Conservation (phyloP, 495 filamentous ascomycete genomes). For the Sordaria brevicollis region DNA sequence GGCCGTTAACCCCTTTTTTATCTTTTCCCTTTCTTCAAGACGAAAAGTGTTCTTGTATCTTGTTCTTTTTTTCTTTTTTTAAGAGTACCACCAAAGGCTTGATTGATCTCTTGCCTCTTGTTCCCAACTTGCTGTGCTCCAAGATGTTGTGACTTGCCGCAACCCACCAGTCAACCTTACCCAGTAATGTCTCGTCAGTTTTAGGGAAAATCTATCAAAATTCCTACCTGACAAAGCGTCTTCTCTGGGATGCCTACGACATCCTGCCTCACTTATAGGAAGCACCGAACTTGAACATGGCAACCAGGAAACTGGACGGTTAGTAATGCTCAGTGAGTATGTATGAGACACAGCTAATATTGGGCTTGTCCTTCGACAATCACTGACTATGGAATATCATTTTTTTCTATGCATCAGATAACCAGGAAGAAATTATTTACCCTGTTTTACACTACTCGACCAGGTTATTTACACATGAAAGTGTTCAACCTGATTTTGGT, state of each 20-base stretch:
- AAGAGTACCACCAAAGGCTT: slow-evolving; percentile 7
- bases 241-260: background rate
- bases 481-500: too few relatives aligned
- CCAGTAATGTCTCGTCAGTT: background rate
- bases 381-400: too few relatives aligned
- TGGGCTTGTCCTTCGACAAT: too few relatives aligned
- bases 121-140: background rate
- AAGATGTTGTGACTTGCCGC: background rate
- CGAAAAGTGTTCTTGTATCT: background rate
- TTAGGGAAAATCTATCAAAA: background rate
- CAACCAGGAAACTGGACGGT: background rate
- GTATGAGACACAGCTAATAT: too few relatives aligned
- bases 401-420: too few relatives aligned
- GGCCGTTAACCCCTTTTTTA: background rate
- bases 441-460: too few relatives aligned
- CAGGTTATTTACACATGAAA: too few relatives aligned
- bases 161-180: background rate
- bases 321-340: too few relatives aligned
- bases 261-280: background rate
- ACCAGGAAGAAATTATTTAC: too few relatives aligned
- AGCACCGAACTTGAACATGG: too few relatives aligned
- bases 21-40: background rate
- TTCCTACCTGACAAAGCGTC: background rate
- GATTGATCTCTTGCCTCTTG: slow-evolving; percentile 6
- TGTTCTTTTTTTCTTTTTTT: background rate